phyloP scores from a whole-genome alignment of 371 early-diverging fungal species.

The Circinella umbellata region DNA sequence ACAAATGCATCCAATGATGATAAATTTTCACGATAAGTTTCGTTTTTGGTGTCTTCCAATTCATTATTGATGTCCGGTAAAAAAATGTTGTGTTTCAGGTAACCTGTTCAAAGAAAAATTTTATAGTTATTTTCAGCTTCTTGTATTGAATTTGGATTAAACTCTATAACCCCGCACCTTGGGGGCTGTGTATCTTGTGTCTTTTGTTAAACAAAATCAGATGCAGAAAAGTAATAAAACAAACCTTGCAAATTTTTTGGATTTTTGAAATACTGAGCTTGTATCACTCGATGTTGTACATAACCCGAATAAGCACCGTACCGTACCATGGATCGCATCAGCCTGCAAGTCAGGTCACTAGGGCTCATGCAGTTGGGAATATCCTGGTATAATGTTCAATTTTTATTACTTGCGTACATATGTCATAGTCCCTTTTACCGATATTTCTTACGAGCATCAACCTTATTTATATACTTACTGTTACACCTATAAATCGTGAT shows the following conservation, averaged over 20 bases:
- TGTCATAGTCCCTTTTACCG: too few species aligned
- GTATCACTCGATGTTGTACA: conserved; percentile 82
- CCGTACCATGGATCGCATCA: conserved; percentile 71
- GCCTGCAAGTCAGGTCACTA: conserved; percentile 57
- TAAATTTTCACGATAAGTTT: conserved; percentile 63
- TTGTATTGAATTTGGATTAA: background rate
- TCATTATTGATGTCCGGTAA: conserved; percentile 92
- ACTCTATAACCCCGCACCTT: background rate
- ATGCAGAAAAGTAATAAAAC: background rate
- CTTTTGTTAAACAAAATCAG: background rate
- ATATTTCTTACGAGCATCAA: too few species aligned
- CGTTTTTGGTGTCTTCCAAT: conserved; percentile 39
- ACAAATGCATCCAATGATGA: conserved; percentile 70
- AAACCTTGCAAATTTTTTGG: conserved; percentile 56
- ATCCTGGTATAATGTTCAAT: conserved; percentile 37
- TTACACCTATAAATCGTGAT: background rate
- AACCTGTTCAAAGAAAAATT: conserved; percentile 47
- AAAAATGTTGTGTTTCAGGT: conserved; percentile 77
- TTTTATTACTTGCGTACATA: too few species aligned
- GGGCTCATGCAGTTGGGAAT: conserved; percentile 77
- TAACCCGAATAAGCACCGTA: conserved; percentile 82
- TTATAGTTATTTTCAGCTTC: background rate
- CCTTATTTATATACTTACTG: background rate
- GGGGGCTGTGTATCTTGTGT: background rate
- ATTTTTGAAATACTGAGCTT: conserved; percentile 92